A percentile compares a stretch with the other conserved stretches of the same genome.
phyloP scores from a whole-genome alignment of 2,329 filamentous ascomycete genomes.

The Alternaria viburni region DNA sequence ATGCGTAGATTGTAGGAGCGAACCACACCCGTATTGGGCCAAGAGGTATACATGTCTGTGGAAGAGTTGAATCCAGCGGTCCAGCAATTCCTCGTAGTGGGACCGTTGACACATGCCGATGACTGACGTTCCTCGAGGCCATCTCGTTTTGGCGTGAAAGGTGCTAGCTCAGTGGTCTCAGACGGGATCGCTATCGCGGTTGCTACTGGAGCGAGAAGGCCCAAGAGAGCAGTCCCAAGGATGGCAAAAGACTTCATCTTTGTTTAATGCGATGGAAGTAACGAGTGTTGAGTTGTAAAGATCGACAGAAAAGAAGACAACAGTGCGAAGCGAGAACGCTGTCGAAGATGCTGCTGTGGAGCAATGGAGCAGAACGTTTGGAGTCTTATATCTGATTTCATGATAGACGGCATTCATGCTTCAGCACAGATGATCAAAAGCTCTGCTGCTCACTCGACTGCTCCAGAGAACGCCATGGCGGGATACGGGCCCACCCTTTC shows the following conservation, averaged over 20 bases:
- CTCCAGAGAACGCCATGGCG: background rate
- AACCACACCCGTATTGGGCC: constrained; percentile 46
- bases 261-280: background rate
- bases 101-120: constrained; percentile 31
- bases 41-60: constrained; percentile 51
- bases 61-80: constrained; percentile 44
- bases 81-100: constrained; percentile 50
- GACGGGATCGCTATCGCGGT: constrained; percentile 25
- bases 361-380: background rate
- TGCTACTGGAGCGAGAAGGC: constrained; percentile 19
- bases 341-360: constrained; percentile 4
- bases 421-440: background rate
- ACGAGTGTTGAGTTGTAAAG: constrained; percentile 7
- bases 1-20: constrained; percentile 46
- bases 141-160: constrained; percentile 8
- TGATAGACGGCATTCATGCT: background rate
- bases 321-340: background rate
- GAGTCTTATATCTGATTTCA: constrained; percentile 1
- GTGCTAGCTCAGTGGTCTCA: constrained; percentile 19
- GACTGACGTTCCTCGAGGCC: constrained; percentile 27
- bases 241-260: constrained; percentile 32
- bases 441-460: background rate
- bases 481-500: background rate
- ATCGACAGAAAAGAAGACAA: constrained; percentile 1
- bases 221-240: constrained; percentile 27